phyloP scores from a whole-genome alignment of 768 basidiomycete genomes.

The Leccinum imitatum region DNA sequence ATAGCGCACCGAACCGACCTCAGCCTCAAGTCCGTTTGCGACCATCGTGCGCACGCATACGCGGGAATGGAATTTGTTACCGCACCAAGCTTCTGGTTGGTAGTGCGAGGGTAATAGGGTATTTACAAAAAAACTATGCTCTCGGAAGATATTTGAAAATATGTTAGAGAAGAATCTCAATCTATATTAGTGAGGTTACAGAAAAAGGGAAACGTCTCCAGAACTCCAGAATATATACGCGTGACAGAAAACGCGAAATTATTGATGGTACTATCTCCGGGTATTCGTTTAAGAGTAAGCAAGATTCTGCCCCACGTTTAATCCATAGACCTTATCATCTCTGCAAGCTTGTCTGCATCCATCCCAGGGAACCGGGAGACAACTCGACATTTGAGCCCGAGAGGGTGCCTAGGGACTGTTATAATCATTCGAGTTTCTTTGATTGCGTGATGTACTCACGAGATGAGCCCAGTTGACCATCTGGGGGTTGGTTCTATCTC shows the following conservation, averaged over 20 bases:
- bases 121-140: too few relatives aligned
- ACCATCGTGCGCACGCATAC: neutral
- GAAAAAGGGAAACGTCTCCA: neutral
- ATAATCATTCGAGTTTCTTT: slow-evolving; percentile 4
- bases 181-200: too few relatives aligned
- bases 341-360: slow-evolving; percentile 16
- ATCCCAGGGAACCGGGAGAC: slow-evolving; percentile 20
- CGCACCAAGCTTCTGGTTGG: too few relatives aligned
- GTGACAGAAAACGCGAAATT: neutral
- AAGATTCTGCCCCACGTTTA: slow-evolving; percentile 10
- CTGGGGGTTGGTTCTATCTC: slow-evolving; percentile 26
- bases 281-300: neutral
- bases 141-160: neutral
- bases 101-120: too few relatives aligned
- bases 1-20: too few relatives aligned
- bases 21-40: neutral
- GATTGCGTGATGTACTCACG: slow-evolving; percentile 20
- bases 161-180: neutral
- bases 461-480: slow-evolving; percentile 31
- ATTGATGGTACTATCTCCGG: neutral
- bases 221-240: neutral
- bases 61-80: too few relatives aligned
- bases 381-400: slow-evolving; percentile 30
- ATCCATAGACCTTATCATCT: slow-evolving; percentile 8
- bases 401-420: slow-evolving; percentile 23